A percentile compares a stretch with the other conserved stretches of the same genome.
Evolutionary conservation across 2,329 filamentous ascomycete species (phyloP).

Genomic region (Sphaerostilbella broomeana): DNA sequence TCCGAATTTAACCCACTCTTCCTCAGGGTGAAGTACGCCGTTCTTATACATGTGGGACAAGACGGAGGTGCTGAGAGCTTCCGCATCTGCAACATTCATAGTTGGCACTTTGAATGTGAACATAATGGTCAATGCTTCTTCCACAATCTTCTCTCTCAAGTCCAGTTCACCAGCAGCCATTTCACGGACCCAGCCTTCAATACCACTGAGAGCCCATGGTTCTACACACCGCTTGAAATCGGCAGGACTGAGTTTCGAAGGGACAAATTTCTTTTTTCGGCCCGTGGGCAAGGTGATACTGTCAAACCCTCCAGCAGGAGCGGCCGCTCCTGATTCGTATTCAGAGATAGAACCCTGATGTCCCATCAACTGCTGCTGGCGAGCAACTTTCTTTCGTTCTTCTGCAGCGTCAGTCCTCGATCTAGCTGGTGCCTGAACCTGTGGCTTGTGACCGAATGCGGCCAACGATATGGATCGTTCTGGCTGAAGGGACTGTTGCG

Average conservation of each 20-base stretch:
- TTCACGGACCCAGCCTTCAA: conserved; percentile 78
- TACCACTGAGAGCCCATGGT: conserved; percentile 88
- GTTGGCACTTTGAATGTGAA: conserved; percentile 95
- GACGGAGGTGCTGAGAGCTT: conserved; percentile 72
- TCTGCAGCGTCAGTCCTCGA: conserved; percentile 92
- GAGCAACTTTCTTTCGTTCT: conserved; percentile 50
- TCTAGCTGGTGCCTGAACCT: conserved; percentile 72
- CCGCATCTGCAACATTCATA: conserved; percentile 97
- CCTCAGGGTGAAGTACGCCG: conserved; percentile 74
- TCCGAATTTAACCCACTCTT: conserved; percentile 97
- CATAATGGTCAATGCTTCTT: conserved; percentile 78
- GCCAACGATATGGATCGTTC: conserved; percentile 76
- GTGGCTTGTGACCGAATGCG: conserved; percentile 73
- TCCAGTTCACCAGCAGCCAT: conserved; percentile 90
- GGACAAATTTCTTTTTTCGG: conserved; percentile 76
- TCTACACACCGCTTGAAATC: conserved; percentile 83
- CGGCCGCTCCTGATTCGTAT: conserved; percentile 49
- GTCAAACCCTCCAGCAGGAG: conserved; percentile 61
- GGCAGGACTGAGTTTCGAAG: conserved; percentile 69
- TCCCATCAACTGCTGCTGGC: conserved; percentile 43
- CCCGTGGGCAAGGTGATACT: conserved; percentile 75
- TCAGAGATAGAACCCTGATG: conserved; percentile 50
- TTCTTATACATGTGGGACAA: conserved; percentile 73
- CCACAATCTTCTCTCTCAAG: conserved; percentile 74
- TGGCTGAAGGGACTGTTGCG: conserved; percentile 38